phyloP scores from a whole-genome alignment of 176 grass and related monocot genomes.

The Juncus effusus region DNA sequence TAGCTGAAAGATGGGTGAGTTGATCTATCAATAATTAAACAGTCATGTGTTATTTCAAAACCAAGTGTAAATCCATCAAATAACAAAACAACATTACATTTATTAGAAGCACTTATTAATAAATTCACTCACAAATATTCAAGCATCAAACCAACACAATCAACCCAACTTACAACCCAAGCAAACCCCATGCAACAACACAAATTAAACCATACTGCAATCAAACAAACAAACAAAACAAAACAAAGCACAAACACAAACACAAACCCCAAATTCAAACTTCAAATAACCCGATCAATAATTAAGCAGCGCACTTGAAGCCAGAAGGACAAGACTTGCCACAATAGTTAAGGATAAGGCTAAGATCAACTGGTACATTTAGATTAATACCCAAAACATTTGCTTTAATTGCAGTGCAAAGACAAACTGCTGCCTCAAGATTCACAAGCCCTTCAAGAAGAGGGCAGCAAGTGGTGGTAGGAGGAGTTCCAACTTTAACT shows the following conservation, averaged over 20 bases:
- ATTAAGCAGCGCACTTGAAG: slow-evolving; percentile 22
- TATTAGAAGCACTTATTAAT: too few relatives aligned
- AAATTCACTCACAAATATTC: too few relatives aligned
- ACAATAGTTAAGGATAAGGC: slow-evolving; percentile 41
- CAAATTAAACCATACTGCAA: not conserved
- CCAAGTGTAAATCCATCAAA: not conserved
- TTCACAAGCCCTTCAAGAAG: slow-evolving; percentile 29
- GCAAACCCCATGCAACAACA: not conserved
- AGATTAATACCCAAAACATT: slow-evolving; percentile 29
- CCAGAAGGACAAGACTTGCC: slow-evolving; percentile 17
- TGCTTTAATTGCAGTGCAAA: slow-evolving; percentile 33
- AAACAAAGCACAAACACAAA: slow-evolving; percentile 12
- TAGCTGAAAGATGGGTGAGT: not conserved
- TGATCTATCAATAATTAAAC: not conserved
- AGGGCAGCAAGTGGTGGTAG: slow-evolving; percentile 21
- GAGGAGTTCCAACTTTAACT: slow-evolving; percentile 15
- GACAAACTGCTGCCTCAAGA: slow-evolving; percentile 33
- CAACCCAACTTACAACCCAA: not conserved
- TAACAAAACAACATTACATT: not conserved
- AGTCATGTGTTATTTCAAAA: slow-evolving; percentile 1
- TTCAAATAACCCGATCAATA: not conserved
- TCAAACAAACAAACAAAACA: not conserved
- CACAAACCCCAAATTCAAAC: not conserved
- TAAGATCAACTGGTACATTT: slow-evolving; percentile 32
- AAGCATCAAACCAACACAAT: not conserved